Evolutionary conservation across 1,284 basidiomycete species (phyloP), one percentile per base, ranked within the genome.

Genomic region (Bothia castanella): DNA sequence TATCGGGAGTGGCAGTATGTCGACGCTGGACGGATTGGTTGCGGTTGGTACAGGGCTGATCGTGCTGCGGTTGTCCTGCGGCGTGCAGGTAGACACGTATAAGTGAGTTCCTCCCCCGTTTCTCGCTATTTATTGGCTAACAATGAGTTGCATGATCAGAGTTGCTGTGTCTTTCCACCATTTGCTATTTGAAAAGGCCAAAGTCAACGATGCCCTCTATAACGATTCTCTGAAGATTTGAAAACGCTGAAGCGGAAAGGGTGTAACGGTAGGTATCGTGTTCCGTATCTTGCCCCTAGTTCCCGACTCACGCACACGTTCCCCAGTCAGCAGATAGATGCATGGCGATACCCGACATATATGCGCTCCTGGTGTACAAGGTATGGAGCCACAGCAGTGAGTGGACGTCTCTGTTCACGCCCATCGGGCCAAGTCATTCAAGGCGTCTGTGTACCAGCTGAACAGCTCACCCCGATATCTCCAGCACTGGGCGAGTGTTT

Each of bases 171-270:
- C 87, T 1, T 72, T 97, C 29, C 91, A 89, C 65, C 80, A 83
- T 9, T 66, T 88, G 5, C 68, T 96, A 19, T 87, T 96, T 54
- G 80, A 86, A 45, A 77, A 80, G 3, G 83, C 83, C 4, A 87
- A 87, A 62, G 80, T 83, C 10, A 91, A 92, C 59, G 93, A 97
- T 62, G 81, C 87, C 0, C 72, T 98, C 10, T 92, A n/a, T n/a
- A 83, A 96, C 92, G 0, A 91, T 99, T 42, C 77, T 99, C 12
- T 92, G 91, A 0, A 97, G 89, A 95, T 52, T 72, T 98, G 41
- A 79, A 83, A 55, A 84, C 90, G 2, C 72, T 99, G 48, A 89
- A 87, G 65, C 77, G 94, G 48, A 78, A 95, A 54, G 93, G 93
- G 2, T 92, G 89, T 62, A 92, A 92, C 61, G 86, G 88, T 86